Evolutionary conservation across 2,329 filamentous ascomycete species (phyloP), one percentile per base, ranked within the genome.

Genomic region (Curvularia lunata): DNA sequence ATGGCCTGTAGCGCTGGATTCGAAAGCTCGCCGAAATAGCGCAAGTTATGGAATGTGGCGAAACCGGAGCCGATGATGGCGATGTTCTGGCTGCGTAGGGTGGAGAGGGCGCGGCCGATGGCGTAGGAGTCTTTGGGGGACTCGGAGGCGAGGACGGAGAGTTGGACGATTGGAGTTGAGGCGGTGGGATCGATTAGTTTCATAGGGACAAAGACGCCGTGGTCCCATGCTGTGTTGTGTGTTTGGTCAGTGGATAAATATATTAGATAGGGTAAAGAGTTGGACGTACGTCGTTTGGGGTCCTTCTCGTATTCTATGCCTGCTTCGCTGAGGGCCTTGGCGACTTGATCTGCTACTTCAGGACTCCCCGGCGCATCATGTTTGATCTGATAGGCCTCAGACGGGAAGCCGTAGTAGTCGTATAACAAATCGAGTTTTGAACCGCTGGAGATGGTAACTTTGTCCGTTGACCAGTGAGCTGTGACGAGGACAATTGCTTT

Each of bases 21-120:
- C 2, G 23, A 58, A 52, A 1, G 66, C 59, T 4, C 54, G 55
- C 32, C 70, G 71, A 7, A 62, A 64, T 61, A 81, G 78, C 80
- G 86, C 8, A 86, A 65, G 68, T 86, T 86, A 70, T 87, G 85
- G 54, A 86, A 78, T 2, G 82, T 83, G 1, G 85, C 84, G 63
- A 86, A 86, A 23, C 85, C 85, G 0, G 83, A 86, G n/a, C 85
- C 85, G 40, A 87, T 65, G 54, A 87, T 79, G 63, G 85, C 85
- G n/a, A 87, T 76, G 71, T 84, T 84, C 27, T 79, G 74, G 37
- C 77, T 75, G 13, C 85, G 82, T 47, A 87, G 80, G 8, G 67
- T 65, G 12, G 72, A 68, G 10, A 87, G 80, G 1, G 85, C 85
- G 21, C 75, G 78, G 30, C 85, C 85, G 76, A 86, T 82, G 43